Evolutionary conservation across 116 monocot species (phyloP), one percentile per base, ranked within the genome.

Genomic region (Zostera marina): DNA sequence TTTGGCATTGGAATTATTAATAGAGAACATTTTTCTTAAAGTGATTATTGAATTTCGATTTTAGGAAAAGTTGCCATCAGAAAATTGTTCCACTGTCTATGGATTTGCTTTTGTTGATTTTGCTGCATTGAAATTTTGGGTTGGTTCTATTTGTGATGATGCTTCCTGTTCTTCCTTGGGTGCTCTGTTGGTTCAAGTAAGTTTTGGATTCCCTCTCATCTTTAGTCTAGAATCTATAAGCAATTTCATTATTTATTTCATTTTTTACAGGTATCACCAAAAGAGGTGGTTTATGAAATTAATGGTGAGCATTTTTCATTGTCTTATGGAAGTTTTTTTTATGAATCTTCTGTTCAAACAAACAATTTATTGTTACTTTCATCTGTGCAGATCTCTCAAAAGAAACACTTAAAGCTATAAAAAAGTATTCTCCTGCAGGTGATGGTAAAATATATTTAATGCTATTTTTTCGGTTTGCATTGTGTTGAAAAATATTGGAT

Each of bases 41-140:
- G 17, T 17, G 16, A 16, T 42, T 19, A 8, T 23, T 59, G 5
- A 17, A 49, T 56, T 38, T 43, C 43, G 13, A 22, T 53, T 26
- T 22, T 58, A 87, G 87, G 74, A 26, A 70, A 66, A 47, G 16
- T 2, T 41, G 0, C 40, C 13, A n/a, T 61, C 57, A 44, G 62
- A 70, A 17, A 72, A 75, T 43, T 73, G 79, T 44, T 72, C 67
- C 41, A 74, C 63, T 3, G 54, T 60, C 11, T 98, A 85, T 75
- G 90, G 90, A 70, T 98, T 86, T 81, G 85, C 96, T 70, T 98
- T 98, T 67, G 63, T 98, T n/a, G 96, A 98, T 67, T 76, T 67
- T 71, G 90, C 96, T 51, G 80, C 85, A 51, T 77, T 82, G 47
- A 85, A 83, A 54, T 67, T 98, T 64, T 98, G 90, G 90, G 78